phyloP scores from a whole-genome alignment of 2,329 filamentous ascomycete species.

The Trichothecium sympodiale region DNA sequence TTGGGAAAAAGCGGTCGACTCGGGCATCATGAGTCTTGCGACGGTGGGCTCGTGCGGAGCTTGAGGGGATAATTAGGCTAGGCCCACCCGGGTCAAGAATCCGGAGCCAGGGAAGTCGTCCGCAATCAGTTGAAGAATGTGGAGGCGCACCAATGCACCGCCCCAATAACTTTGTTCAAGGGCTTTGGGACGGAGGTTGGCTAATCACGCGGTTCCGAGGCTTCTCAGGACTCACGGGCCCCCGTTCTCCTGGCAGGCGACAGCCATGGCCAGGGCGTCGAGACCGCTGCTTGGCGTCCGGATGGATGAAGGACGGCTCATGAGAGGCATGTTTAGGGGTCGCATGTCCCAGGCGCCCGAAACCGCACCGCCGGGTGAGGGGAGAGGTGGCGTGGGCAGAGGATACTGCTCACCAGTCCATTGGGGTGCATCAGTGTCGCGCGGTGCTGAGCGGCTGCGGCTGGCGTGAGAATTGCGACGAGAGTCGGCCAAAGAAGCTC shows the following conservation, averaged over 20 bases:
- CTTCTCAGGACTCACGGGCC: background rate
- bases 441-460: conserved; percentile 17
- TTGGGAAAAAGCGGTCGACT: no score
- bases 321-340: conserved; percentile 30
- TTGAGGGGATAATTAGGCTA: no score
- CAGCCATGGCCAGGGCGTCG: conserved; percentile 42
- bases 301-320: conserved; percentile 29
- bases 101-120: no score
- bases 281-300: conserved; percentile 40
- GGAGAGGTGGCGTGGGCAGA: conserved; percentile 20
- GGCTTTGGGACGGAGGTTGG: no score
- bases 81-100: no score
- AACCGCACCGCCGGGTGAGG: conserved; percentile 20
- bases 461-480: conserved; percentile 21
- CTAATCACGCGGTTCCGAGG: no score
- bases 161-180: no score
- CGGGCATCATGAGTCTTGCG: no score
- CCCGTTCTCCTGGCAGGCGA: conserved; percentile 38
- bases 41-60: no score
- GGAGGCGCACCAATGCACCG: no score
- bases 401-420: conserved; percentile 32
- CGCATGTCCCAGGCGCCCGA: conserved; percentile 35
- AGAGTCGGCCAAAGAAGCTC: conserved; percentile 19
- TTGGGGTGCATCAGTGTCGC: conserved; percentile 9
- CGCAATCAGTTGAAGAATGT: no score